Conservation (phyloP, 179 eudicot genomes). For the Actinidia arguta region DNA sequence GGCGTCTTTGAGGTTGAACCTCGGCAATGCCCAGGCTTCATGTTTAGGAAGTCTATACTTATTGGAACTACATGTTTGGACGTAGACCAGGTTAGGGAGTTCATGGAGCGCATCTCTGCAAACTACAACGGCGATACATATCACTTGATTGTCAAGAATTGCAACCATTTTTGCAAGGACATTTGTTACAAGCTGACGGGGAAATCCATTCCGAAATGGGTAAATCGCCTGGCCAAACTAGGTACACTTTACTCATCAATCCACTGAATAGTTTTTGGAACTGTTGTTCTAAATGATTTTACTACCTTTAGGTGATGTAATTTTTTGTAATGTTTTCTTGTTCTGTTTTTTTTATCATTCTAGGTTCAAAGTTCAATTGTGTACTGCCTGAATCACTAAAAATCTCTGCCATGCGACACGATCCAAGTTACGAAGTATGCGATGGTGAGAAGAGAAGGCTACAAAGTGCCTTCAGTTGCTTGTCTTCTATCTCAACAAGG, state of each 20-base stretch:
- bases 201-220: constrained; percentile 89
- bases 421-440: constrained; percentile 48
- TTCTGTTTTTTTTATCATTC: not conserved
- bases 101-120: constrained; percentile 82
- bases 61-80: constrained; percentile 84
- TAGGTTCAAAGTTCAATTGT: constrained; percentile 86
- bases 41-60: constrained; percentile 80
- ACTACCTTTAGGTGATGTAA: not conserved
- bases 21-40: constrained; percentile 95
- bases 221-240: constrained; percentile 87
- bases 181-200: constrained; percentile 80
- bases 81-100: constrained; percentile 75
- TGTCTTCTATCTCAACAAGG: constrained; percentile 78
- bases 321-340: not conserved
- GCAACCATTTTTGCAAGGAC: constrained; percentile 96
- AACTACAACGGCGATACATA: constrained; percentile 89
- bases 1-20: constrained; percentile 99
- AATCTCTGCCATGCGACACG: constrained; percentile 57
- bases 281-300: not conserved
- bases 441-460: constrained; percentile 71
- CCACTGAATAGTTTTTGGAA: not conserved
- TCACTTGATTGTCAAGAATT: constrained; percentile 90
- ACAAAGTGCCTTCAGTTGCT: constrained; percentile 66
- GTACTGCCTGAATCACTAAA: constrained; percentile 77
- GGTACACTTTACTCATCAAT: constrained; percentile 47